Conservation (phyloP, 352 stramenopile species). For the Globisporangium abappressorium region DNA sequence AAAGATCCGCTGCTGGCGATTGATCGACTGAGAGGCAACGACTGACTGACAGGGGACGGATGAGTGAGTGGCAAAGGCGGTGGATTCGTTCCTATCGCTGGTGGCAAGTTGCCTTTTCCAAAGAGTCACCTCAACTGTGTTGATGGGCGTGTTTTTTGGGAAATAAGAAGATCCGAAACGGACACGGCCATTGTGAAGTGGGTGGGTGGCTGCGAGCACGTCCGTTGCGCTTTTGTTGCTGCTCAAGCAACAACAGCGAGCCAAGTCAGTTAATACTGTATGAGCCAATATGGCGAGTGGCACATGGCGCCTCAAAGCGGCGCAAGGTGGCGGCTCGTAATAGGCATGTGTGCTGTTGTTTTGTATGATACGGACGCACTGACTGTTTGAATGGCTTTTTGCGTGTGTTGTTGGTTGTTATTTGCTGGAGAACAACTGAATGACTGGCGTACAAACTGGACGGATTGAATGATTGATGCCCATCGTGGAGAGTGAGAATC, state of each 20-base stretch:
- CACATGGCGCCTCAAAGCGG: background rate
- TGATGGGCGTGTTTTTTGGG: background rate
- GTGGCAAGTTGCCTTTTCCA: background rate
- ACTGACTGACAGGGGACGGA: background rate
- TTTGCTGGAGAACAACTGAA: background rate
- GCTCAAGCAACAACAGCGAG: background rate
- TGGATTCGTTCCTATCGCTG: no score
- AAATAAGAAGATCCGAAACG: conserved; percentile 4
- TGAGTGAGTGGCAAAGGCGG: background rate
- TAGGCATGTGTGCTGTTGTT: background rate
- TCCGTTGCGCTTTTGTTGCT: conserved; percentile 1
- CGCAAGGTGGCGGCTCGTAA: background rate
- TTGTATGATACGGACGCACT: background rate
- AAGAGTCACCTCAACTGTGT: background rate
- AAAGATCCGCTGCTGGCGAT: background rate
- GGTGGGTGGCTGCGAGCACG: background rate
- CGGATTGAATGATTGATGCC: background rate
- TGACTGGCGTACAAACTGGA: background rate
- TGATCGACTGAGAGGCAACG: background rate
- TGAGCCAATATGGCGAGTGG: background rate
- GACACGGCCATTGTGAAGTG: background rate
- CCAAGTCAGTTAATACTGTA: background rate
- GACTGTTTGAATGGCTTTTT: background rate
- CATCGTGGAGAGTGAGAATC: background rate
- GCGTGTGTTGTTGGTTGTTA: background rate